phyloP scores from a whole-genome alignment of 192 early-diverging fungal species.

The Coemansia sp. region DNA sequence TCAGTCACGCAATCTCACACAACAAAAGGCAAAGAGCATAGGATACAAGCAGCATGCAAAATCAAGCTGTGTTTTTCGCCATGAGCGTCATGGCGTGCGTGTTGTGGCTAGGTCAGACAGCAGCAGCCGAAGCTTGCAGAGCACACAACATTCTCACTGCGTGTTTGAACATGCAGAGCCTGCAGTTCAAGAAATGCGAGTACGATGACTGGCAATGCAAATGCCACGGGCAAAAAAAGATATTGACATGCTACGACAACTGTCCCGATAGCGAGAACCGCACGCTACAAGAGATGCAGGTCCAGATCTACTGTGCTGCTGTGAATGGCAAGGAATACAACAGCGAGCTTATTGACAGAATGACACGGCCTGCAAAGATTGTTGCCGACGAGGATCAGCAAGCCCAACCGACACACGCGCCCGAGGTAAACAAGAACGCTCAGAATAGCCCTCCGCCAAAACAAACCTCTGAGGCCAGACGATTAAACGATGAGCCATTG shows the following conservation, averaged over 20 bases:
- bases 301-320: conserved; percentile 47
- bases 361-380: conserved; percentile 42
- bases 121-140: conserved; percentile 15
- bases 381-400: conserved; percentile 29
- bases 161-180: conserved; percentile 43
- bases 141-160: conserved; percentile 56
- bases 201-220: conserved; percentile 56
- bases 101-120: background rate
- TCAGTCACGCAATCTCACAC: too few relatives aligned
- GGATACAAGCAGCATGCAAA: conserved; percentile 9
- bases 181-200: conserved; percentile 41
- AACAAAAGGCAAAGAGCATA: too few relatives aligned
- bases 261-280: conserved; percentile 54
- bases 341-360: conserved; percentile 43
- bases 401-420: conserved; percentile 2
- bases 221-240: conserved; percentile 51
- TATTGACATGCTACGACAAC: conserved; percentile 55
- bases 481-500: conserved; percentile 9
- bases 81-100: conserved; percentile 6
- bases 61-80: conserved; percentile 6
- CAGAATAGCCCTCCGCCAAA: conserved; percentile 10
- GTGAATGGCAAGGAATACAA: conserved; percentile 42
- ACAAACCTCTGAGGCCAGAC: conserved; percentile 10
- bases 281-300: conserved; percentile 56
- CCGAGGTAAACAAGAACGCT: background rate